Base-by-base conservation (phyloP, 208 protist species). In the Phytomonas serpens region DNA sequence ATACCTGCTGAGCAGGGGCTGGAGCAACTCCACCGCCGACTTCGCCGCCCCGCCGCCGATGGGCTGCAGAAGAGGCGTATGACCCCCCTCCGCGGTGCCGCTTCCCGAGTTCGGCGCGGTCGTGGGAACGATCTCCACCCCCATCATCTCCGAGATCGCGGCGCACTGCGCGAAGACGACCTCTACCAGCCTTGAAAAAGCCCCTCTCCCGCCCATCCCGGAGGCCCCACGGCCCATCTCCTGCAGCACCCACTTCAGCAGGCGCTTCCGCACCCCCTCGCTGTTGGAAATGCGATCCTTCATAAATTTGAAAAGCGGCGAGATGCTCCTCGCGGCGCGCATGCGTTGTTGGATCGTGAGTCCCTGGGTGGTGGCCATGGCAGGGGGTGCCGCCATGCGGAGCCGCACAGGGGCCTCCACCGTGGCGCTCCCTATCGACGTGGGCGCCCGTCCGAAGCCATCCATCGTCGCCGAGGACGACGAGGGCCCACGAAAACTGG, bases 81-180 rank as follows among this genome's bases (percentile, higher is more conserved):
- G 38, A 31, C 32, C 14, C 37, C 30, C 19, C 13, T 30, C 31
- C 0, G 32, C 30, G 5, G 31, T 32, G 74, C 66, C 4, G 64
- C 71, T 34, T 61, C 23, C 36, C 37, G 19, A 37, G 70, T n/a
- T 37, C 27, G 64, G 57, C 68, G 67, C 61, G 72, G 72, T 64
- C 68, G 61, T 47, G 29, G 72, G 73, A 33, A 82, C 73, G 36
- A 85, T 66, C 31, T 89, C 77, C 31, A 83, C 79, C 31, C 64
- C 82, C 51, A 90, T 69, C 37, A 85, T 32, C 64, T 84, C 77
- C 14, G 85, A 87, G 27, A 93, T 89, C 9, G 88, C 88, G 2
- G 85, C 88, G 68, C 78, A 90, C 72, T 93, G 88, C 63, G 85
- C 85, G 77, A 93, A 90, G 14, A 86, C 69, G 3, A 89, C 78